Conservation (phyloP, 2,329 filamentous ascomycete species). For the Exophiala bonariae region DNA sequence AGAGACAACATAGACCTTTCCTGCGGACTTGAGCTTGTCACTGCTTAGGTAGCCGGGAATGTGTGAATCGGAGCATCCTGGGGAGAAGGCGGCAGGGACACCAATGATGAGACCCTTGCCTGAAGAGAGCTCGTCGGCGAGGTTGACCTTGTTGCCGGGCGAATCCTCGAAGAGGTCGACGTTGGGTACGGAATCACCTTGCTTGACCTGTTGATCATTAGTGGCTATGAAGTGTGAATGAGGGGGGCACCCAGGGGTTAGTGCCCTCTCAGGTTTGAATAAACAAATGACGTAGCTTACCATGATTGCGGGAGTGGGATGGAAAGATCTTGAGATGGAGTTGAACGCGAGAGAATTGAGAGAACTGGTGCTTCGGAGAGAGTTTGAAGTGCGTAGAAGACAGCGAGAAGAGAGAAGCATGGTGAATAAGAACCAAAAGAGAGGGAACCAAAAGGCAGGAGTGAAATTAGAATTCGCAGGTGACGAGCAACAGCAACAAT, state of each 20-base stretch:
- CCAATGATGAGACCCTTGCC: conserved; percentile 81
- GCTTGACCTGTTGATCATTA: conserved; percentile 67
- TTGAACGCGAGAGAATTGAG: conserved; percentile 1
- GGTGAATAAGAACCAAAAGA: conserved; percentile 15
- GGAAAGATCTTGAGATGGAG: conserved; percentile 19
- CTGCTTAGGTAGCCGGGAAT: conserved; percentile 82
- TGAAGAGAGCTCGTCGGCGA: conserved; percentile 70
- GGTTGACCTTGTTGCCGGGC: conserved; percentile 89
- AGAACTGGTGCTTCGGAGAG: conserved; percentile 5
- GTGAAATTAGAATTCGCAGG: no score
- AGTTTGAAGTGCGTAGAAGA: conserved; percentile 18
- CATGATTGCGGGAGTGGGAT: conserved; percentile 27
- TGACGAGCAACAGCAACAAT: background rate
- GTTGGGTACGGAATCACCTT: conserved; percentile 76
- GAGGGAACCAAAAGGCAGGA: background rate
- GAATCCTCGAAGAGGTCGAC: conserved; percentile 78
- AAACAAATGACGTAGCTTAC: conserved; percentile 10
- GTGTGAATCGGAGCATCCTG: conserved; percentile 67
- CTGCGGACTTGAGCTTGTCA: conserved; percentile 70
- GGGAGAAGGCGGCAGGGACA: conserved; percentile 77
- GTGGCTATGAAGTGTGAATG: conserved; percentile 10
- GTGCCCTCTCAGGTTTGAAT: background rate
- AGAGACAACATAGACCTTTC: conserved; percentile 82
- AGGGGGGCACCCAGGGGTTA: no score
- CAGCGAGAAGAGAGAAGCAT: conserved; percentile 9